These are phyloP conservation scores for Cordyceps tenuipes DNA, from an alignment of 2,329 filamentous ascomycete species.

Conservation along the genomic window DNA sequence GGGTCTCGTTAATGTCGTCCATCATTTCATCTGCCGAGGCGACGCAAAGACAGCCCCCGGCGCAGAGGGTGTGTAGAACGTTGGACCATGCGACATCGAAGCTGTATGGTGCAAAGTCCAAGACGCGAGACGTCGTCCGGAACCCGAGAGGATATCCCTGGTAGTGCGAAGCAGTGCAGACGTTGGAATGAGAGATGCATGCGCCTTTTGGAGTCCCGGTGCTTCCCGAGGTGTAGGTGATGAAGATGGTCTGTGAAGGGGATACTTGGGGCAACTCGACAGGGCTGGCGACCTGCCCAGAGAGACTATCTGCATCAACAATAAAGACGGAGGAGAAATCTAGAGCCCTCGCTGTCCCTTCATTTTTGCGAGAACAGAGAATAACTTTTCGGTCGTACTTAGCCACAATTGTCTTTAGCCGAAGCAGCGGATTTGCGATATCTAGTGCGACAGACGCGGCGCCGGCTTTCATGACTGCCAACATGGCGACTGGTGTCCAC, in stretches of 20 bases:
- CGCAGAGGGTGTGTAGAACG: background rate
- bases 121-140: background rate
- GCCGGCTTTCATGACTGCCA: background rate
- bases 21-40: background rate
- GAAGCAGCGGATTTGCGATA: background rate
- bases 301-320: background rate
- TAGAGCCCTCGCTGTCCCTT: background rate
- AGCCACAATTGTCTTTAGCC: background rate
- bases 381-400: background rate
- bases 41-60: background rate
- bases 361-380: background rate
- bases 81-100: conserved; percentile 13
- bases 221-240: conserved; percentile 48
- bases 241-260: conserved; percentile 18
- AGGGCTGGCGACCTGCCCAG: background rate
- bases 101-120: conserved; percentile 13
- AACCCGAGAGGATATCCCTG: conserved; percentile 21
- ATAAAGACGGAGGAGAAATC: background rate
- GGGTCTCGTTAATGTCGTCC: background rate
- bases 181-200: conserved; percentile 33
- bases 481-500: background rate
- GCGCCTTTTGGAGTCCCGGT: conserved; percentile 48
- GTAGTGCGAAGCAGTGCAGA: conserved; percentile 30
- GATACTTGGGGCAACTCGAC: background rate
- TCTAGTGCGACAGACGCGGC: background rate